A percentile compares a stretch with the other conserved stretches of the same genome.
Conservation (phyloP, 345 rosid genomes). For the Geranium rotundifolium region DNA sequence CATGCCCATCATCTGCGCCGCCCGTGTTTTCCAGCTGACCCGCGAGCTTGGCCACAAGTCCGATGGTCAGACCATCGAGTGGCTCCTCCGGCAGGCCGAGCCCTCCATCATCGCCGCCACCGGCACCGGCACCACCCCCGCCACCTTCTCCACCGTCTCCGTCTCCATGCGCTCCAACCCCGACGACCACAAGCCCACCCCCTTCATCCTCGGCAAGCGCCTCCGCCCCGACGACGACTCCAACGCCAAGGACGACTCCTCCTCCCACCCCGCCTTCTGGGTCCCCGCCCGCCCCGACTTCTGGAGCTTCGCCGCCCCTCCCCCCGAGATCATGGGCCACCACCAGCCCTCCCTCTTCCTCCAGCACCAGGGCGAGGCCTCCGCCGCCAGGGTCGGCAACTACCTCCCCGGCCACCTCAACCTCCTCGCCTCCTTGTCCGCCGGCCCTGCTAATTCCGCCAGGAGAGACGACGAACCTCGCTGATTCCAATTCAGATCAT, state of each 20-base stretch:
- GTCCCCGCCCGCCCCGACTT: conserved; percentile 47
- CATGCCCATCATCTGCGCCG: conserved; percentile 99
- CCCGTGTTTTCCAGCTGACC: no score
- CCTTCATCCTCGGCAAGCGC: no score
- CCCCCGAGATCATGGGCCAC: conserved; percentile 56
- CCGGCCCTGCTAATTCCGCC: conserved; percentile 52
- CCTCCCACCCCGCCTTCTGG: conserved; percentile 14
- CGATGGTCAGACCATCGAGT: conserved; percentile 95
- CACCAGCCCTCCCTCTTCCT: conserved; percentile 40
- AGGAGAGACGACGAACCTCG: conserved; percentile 57
- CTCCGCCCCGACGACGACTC: no score
- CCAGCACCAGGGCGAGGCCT: conserved; percentile 84
- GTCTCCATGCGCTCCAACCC: no score
- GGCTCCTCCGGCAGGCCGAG: conserved; percentile 99
- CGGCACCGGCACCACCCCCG: no score
- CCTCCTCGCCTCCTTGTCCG: conserved; percentile 75
- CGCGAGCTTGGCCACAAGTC: conserved; percentile 99
- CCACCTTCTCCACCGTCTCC: no score
- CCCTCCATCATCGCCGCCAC: conserved; percentile 6
- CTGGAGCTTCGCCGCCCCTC: conserved; percentile 66
- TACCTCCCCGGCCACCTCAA: conserved; percentile 81
- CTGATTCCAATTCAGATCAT: conserved; percentile 10
- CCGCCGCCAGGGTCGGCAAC: conserved; percentile 74
- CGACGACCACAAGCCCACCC: no score
- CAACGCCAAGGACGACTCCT: no score